phyloP scores from a whole-genome alignment of 164 flowering plant genomes.

The Vitis rupestris region DNA sequence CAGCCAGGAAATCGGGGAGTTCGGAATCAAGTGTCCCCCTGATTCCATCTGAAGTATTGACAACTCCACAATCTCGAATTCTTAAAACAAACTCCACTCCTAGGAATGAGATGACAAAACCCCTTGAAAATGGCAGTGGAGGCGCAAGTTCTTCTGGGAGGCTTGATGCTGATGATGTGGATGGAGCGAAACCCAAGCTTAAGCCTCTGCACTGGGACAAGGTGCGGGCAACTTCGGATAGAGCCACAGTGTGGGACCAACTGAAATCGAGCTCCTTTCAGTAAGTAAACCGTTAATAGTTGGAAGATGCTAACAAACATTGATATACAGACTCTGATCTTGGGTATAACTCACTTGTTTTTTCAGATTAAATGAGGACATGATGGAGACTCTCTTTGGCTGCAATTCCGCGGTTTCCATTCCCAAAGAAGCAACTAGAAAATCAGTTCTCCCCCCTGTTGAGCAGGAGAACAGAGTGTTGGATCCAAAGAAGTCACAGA shows the following conservation, averaged over 20 bases:
- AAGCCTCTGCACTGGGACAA: slow-evolving; percentile 99
- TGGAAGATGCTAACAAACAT: not conserved
- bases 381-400: slow-evolving; percentile 90
- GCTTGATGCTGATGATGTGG: slow-evolving; percentile 41
- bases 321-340: slow-evolving; percentile 6
- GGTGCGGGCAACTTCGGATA: slow-evolving; percentile 88
- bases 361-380: slow-evolving; percentile 86
- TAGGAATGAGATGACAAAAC: slow-evolving; percentile 10
- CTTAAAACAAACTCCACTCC: slow-evolving; percentile 24
- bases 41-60: slow-evolving; percentile 13
- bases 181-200: slow-evolving; percentile 62
- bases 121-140: slow-evolving; percentile 15
- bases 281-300: slow-evolving; percentile 46
- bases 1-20: slow-evolving; percentile 21
- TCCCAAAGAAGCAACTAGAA: slow-evolving; percentile 60
- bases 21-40: slow-evolving; percentile 21
- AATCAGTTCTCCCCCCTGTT: slow-evolving; percentile 52
- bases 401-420: slow-evolving; percentile 56
- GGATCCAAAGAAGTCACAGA: slow-evolving; percentile 98
- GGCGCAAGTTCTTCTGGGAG: slow-evolving; percentile 31
- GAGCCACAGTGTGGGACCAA: slow-evolving; percentile 97
- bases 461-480: slow-evolving; percentile 76
- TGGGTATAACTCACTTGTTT: slow-evolving; percentile 6
- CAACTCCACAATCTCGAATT: slow-evolving; percentile 23
- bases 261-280: slow-evolving; percentile 94